Base-by-base conservation (phyloP, 2,329 filamentous ascomycete genomes). In the Neopestalotiopsis clavispora region DNA sequence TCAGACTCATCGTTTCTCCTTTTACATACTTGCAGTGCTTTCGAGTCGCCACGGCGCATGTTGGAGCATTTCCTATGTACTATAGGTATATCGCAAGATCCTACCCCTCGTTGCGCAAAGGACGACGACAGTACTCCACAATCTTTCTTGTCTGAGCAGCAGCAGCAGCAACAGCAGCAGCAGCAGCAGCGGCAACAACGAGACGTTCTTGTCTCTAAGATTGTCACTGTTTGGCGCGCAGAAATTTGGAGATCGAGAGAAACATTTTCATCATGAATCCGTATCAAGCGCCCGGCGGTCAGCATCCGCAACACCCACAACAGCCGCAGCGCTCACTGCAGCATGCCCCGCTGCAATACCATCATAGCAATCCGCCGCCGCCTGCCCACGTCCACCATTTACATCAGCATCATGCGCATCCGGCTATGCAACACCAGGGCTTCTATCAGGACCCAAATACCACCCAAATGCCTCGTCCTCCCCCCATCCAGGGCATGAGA, bases 241-340 rank as follows among this genome's bases (percentile, higher is more conserved):
- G 45, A 52, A 7, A 52, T n/a, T 17, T 52, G 17, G 45, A 52
- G 14, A 52, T n/a, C n/a, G 6, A 4, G 3, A 9, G 45, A 20
- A 6, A 14, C 9, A n/a, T 17, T 52, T n/a, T 23, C 61, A 40
- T 40, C 20, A 64, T 64, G 61, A 64, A 64, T 38, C 40, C 56
- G n/a, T 67, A 67, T 63, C 52, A 58, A 32, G 42, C 38, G 34
- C 58, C 66, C 14, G 58, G n/a, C 32, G 57, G 20, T 49, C 66
- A 59, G 14, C 23, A 58, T 38, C 66, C 61, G 42, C 66, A 59
- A 23, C 23, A 58, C 34, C 66, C 61, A 20, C 66, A 62, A 23
- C 66, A 67, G 20, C 45, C 45, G 9, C 45, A 17, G n/a, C 45
- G 45, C 45, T 20, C n/a, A 34, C 49, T 52, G 66, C n/a, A 52